phyloP scores from a whole-genome alignment of 1,139 yeast species.

The Pichia norvegensis region DNA sequence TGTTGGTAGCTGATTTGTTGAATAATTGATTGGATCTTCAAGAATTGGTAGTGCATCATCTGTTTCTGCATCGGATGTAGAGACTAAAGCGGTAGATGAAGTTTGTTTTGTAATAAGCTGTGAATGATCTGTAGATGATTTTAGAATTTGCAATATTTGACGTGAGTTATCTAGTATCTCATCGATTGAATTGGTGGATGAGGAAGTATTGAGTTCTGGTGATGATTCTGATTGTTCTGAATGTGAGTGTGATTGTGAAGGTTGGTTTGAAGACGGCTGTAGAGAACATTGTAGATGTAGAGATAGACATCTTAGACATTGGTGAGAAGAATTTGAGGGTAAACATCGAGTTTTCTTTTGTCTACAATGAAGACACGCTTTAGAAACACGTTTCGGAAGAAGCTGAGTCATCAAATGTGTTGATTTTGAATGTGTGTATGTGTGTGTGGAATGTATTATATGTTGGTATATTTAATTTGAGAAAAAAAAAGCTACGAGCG shows the following conservation, averaged over 20 bases:
- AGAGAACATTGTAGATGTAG: slow-evolving; percentile 47
- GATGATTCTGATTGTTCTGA: slow-evolving; percentile 4
- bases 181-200: neutral
- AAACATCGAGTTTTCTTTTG: slow-evolving; percentile 59
- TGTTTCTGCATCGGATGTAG: neutral
- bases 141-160: neutral
- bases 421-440: too few relatives aligned
- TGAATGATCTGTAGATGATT: neutral
- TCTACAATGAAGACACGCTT: slow-evolving; percentile 55
- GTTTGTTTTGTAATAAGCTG: neutral
- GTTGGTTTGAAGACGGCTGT: slow-evolving; percentile 15
- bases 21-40: neutral
- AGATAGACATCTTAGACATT: slow-evolving; percentile 52
- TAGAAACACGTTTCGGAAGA: slow-evolving; percentile 37
- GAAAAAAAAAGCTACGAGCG: neutral
- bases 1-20: neutral
- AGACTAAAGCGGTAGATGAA: slow-evolving; percentile 1
- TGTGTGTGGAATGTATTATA: neutral
- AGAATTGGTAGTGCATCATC: neutral
- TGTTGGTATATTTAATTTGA: neutral
- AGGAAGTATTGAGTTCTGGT: neutral
- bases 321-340: slow-evolving; percentile 35
- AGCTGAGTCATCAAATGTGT: neutral
- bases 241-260: slow-evolving; percentile 7
- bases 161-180: neutral